Evolutionary conservation across 2,329 filamentous ascomycete species (phyloP), one percentile per base, ranked within the genome.

Genomic region (Bipolaris sorokiniana): DNA sequence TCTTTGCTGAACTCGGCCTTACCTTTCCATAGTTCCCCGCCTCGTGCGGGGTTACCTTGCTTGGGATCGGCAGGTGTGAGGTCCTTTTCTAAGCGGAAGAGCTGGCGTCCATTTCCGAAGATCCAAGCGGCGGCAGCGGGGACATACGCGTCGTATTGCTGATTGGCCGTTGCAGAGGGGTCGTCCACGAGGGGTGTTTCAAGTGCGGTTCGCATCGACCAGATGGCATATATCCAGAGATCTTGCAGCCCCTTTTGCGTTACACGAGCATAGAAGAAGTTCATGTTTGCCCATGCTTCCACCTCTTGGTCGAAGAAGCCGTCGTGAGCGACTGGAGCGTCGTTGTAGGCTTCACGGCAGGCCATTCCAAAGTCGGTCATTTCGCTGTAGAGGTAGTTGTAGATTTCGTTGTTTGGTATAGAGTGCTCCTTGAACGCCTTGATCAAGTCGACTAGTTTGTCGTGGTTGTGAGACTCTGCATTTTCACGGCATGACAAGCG

Each of bases 41-140:
- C 70, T 15, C 48, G 63, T 7, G 58, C 71, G 11, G 72, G 71
- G 54, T 74, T 71, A 15, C 71, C 71, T 16, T 65, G 44, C 16
- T 69, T 72, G 15, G 41, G 51, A 16, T 67, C 59, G 16, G 55
- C 61, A 2, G 72, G 73, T 11, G 70, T 71, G 26, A 74, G 58
- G 53, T 75, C 71, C 15, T 66, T 45, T 40, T 71, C 64, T 31
- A 63, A 65, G 3, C 59, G 55, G 48, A 61, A 70, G 56, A 75
- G 55, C 20, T 58, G 52, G 11, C 54, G 55, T 2, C 68, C 67
- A 33, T 64, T 47, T 13, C 51, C 68, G 16, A 70, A 54, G 6
- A 73, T 54, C 73, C 73, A 76, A 15, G 61, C 58, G 11, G 66
- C 66, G 1, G 73, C 73, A 1, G 71, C 72, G 10, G 72, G 72